Percentiles rank a stretch among this genome's conserved stretches.
Evolutionary conservation across 2,329 filamentous ascomycete species (phyloP).

Genomic region (Xylariaceae sp.): DNA sequence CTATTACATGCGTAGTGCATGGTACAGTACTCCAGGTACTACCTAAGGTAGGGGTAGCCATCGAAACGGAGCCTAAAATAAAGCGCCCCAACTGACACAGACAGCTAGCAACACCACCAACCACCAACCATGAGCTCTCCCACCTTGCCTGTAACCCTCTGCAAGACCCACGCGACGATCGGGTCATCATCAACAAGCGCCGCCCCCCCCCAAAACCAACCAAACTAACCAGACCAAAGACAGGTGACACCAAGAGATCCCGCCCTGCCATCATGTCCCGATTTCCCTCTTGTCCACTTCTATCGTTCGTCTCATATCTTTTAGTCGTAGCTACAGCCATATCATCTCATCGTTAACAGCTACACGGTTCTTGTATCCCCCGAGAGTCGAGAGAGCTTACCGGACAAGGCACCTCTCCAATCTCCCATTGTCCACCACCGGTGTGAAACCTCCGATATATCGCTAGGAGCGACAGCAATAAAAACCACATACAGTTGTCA

Average conservation of each 20-base stretch:
- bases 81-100: slow-evolving; percentile 1
- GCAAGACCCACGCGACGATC: too few relatives aligned
- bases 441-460: slow-evolving; percentile 12
- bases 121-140: too few relatives aligned
- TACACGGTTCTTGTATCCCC: background rate
- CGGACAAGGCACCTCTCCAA: background rate
- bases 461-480: background rate
- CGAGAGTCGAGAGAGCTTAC: slow-evolving; percentile 2
- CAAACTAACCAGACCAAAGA: too few relatives aligned
- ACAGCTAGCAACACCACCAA: too few relatives aligned
- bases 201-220: slow-evolving; percentile 29
- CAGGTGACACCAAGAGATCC: slow-evolving; percentile 35
- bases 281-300: slow-evolving; percentile 15
- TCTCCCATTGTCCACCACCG: too few relatives aligned
- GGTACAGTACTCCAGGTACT: too few relatives aligned
- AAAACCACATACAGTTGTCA: background rate
- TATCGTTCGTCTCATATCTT: too few relatives aligned
- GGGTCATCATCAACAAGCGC: slow-evolving; percentile 38
- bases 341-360: background rate
- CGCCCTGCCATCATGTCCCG: slow-evolving; percentile 27
- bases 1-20: too few relatives aligned
- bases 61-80: slow-evolving; percentile 5
- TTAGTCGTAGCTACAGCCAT: too few relatives aligned
- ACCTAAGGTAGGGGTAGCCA: too few relatives aligned
- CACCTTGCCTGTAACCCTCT: too few relatives aligned